Conservation (phyloP, 1,284 basidiomycete species). For the Hemileia vastatrix region DNA sequence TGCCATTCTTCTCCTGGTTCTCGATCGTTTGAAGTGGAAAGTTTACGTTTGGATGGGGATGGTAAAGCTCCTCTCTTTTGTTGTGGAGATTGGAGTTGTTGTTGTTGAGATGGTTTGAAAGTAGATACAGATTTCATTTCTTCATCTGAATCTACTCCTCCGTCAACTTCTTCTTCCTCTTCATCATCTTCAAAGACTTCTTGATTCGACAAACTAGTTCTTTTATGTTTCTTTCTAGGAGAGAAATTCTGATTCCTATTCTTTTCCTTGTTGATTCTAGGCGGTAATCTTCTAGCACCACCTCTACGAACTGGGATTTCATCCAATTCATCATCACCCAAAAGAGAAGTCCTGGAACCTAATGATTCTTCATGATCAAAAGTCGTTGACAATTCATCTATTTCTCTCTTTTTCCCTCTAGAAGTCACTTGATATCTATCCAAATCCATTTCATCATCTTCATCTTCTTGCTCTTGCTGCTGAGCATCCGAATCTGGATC, state of each 20-base stretch:
- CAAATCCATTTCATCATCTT: background rate
- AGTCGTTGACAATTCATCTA: background rate
- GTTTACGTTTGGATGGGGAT: conserved; percentile 26
- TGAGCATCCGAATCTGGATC: background rate
- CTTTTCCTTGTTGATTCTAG: background rate
- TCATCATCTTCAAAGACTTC: conserved; percentile 16
- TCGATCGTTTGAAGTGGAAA: conserved; percentile 33
- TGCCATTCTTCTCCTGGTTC: conserved; percentile 37
- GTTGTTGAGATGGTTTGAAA: background rate
- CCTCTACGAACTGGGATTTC: background rate
- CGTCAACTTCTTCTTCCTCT: conserved; percentile 7
- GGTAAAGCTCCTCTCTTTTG: background rate
- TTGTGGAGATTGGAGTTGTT: background rate
- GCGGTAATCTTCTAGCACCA: background rate
- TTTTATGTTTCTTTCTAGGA: background rate
- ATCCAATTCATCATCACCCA: background rate
- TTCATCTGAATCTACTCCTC: background rate
- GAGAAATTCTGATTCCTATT: background rate
- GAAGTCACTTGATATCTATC: background rate
- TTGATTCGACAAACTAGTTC: conserved; percentile 6
- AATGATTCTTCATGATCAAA: background rate
- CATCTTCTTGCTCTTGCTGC: background rate
- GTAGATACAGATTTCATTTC: background rate
- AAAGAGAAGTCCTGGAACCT: background rate
- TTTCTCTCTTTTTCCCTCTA: background rate